Base-by-base conservation (phyloP, 106 monocot species). In the Phalaenopsis aphrodite region DNA sequence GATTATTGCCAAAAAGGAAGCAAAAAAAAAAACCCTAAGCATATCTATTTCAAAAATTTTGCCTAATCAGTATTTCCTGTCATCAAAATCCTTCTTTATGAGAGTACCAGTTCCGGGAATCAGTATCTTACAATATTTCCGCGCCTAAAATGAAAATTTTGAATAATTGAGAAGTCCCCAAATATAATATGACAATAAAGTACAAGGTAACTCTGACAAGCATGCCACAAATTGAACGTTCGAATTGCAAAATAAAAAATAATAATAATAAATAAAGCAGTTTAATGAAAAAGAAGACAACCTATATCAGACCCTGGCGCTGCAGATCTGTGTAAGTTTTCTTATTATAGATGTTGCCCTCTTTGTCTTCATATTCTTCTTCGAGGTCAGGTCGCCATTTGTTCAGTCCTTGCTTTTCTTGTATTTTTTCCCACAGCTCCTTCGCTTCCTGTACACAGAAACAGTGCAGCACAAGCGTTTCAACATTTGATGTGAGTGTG, bases 301-400 rank as follows among this genome's bases (percentile, higher is more conserved):
- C 61, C 39, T 88, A 98, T 9, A 98, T 94, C 69, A 98, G 85
- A 55, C 98, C 98, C 69, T 98, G 98, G 46, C 98, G 98, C 45
- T 94, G 94, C 36, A 98, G 89, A 87, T 98, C 98, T 15, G 92
- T 88, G 75, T 88, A 94, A 11, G 98, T 98, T 78, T 94, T 97
- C 87, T 94, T 97, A 80, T 97, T 97, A 75, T 94, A 97, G 42
- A 98, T 98, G 69, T 98, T 98, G 0, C 98, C 98, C 75, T 98
- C 98, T 67, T 85, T 88, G 79, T 98, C 98, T 83, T 98, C 98
- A 56, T 98, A 98, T 73, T 98, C 94, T 84, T 98, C 98, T 85
- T 98, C 98, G 47, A 98, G 92, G 79, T 98, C 98, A 12, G 98
- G 98, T 56, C 94, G 79, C 98, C 98, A 98, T 68, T 98, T 94